Conservation (phyloP, 139 green algal species). For the Coccomyxa sp. region DNA sequence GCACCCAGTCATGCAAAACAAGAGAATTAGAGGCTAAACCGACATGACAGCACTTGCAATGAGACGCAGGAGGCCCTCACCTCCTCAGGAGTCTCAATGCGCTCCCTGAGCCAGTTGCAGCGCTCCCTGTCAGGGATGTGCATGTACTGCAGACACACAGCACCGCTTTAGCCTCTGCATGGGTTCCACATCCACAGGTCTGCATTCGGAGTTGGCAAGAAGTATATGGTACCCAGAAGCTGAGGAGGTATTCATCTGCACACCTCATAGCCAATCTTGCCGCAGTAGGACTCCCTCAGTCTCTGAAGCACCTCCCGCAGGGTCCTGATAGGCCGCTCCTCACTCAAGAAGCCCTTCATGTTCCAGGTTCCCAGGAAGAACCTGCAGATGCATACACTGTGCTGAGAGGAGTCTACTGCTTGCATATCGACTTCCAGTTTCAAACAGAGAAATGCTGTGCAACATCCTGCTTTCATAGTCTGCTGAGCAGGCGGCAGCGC, state of each 20-base stretch:
- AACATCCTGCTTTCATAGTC: no score
- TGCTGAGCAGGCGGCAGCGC: no score
- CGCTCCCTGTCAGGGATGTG: conserved; percentile 90
- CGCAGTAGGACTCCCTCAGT: conserved; percentile 89
- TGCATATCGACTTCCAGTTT: no score
- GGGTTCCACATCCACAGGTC: background rate
- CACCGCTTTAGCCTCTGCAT: background rate
- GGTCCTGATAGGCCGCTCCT: conserved; percentile 77
- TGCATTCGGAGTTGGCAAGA: background rate
- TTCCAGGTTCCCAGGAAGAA: conserved; percentile 94
- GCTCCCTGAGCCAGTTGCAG: conserved; percentile 95
- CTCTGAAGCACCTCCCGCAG: conserved; percentile 83
- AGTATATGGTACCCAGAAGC: background rate
- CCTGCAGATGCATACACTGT: conserved; percentile 42
- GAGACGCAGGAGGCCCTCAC: no score
- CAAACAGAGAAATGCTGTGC: no score
- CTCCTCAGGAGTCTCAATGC: conserved; percentile 64
- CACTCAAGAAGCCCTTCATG: conserved; percentile 85
- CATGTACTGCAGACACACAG: conserved; percentile 85
- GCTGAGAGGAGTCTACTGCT: no score
- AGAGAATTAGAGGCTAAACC: background rate
- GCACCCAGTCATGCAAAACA: no score
- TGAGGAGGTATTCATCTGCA: no score
- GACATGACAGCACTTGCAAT: background rate
- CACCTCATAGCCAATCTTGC: conserved; percentile 85